Evolutionary conservation across 2,329 filamentous ascomycete genomes (phyloP).

Genomic region (Cercospora janseana): DNA sequence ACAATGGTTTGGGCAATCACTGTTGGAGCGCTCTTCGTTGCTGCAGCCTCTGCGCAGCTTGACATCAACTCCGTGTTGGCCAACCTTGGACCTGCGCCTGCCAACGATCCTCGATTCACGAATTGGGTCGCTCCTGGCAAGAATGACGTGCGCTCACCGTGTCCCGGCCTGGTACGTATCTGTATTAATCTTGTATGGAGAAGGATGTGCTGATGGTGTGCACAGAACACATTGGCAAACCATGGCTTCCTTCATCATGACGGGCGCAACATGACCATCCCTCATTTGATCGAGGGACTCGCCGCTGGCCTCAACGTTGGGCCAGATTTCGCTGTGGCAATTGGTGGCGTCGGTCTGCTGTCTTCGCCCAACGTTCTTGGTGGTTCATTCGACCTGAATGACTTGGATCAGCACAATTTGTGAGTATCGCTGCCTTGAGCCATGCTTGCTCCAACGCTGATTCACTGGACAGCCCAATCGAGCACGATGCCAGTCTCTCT

Average conservation of each 20-base stretch:
- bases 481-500: constrained; percentile 40
- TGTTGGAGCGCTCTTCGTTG: constrained; percentile 6
- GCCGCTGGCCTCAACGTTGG: constrained; percentile 32
- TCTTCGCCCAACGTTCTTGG: constrained; percentile 21
- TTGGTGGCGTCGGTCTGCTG: constrained; percentile 33
- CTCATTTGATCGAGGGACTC: constrained; percentile 29
- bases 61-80: constrained; percentile 24
- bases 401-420: constrained; percentile 36
- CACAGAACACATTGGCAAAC: constrained; percentile 27
- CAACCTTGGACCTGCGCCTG: constrained; percentile 29
- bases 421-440: background rate
- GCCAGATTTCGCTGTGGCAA: constrained; percentile 31
- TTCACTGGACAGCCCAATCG: constrained; percentile 15
- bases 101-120: constrained; percentile 31
- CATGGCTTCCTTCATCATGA: constrained; percentile 32
- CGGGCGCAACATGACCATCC: constrained; percentile 30
- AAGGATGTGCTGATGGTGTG: background rate
- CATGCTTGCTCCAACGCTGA: background rate
- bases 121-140: constrained; percentile 30
- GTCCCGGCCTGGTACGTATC: constrained; percentile 28
- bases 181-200: background rate
- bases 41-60: constrained; percentile 14
- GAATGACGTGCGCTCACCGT: constrained; percentile 33
- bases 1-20: constrained; percentile 11
- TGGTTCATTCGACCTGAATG: constrained; percentile 30